Conservation (phyloP, 768 basidiomycete species). For the Boletales sp. region DNA sequence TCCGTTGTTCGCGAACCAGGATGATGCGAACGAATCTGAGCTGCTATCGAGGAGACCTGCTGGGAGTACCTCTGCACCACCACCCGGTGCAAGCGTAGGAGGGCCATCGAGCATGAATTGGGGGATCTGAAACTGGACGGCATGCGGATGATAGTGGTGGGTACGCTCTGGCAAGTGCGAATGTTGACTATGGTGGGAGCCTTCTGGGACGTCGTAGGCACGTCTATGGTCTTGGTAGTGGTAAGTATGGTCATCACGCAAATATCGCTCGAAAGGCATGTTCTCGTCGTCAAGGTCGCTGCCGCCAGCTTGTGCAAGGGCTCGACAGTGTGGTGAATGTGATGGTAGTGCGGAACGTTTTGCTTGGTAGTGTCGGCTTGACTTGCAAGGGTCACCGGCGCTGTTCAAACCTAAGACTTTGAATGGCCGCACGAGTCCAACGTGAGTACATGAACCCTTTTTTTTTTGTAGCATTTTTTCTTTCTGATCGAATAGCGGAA, state of each 20-base stretch:
- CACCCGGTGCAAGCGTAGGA: constrained; percentile 64
- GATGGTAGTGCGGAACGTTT: no score
- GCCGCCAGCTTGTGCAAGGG: neutral
- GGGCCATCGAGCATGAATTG: constrained; percentile 56
- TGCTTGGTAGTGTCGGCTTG: no score
- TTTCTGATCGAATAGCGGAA: constrained; percentile 7
- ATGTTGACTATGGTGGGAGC: neutral
- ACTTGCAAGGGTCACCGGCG: neutral
- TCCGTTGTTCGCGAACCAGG: constrained; percentile 52
- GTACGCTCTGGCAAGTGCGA: neutral
- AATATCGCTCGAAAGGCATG: constrained; percentile 44
- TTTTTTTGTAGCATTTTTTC: constrained; percentile 3
- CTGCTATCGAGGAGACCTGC: constrained; percentile 32
- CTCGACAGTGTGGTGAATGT: no score
- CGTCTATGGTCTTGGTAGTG: constrained; percentile 13
- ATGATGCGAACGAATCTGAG: constrained; percentile 29
- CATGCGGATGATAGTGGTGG: constrained; percentile 14
- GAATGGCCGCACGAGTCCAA: neutral
- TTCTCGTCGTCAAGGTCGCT: constrained; percentile 4
- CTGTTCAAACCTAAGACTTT: neutral
- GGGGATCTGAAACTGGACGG: constrained; percentile 58
- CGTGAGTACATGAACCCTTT: constrained; percentile 7
- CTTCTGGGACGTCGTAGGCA: constrained; percentile 9
- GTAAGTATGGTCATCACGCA: constrained; percentile 23
- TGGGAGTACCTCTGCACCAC: constrained; percentile 72